Evolutionary conservation across 2,329 filamentous ascomycete species (phyloP).

Genomic region (Lasiodiplodia sp.): DNA sequence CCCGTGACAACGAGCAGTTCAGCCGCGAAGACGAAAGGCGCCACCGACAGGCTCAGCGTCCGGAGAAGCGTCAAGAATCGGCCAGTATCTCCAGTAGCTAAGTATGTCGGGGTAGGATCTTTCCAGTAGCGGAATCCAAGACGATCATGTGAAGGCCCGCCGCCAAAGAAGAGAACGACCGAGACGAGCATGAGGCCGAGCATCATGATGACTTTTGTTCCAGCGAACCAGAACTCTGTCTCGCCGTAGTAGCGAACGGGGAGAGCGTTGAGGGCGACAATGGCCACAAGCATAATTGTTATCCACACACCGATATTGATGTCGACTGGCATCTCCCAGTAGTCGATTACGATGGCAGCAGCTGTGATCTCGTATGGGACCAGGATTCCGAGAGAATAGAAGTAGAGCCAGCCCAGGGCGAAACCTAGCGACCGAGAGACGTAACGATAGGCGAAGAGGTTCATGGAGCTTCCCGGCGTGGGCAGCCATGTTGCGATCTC

Average conservation of each 20-base stretch:
- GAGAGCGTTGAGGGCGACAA: slow-evolving; percentile 55
- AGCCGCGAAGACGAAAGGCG: slow-evolving; percentile 51
- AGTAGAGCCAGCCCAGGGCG: slow-evolving; percentile 54
- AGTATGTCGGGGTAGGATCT: slow-evolving; percentile 57
- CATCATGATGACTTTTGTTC: slow-evolving; percentile 61
- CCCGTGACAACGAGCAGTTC: slow-evolving; percentile 63
- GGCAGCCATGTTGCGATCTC: slow-evolving; percentile 68
- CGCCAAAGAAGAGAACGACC: slow-evolving; percentile 65
- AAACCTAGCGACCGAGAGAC: slow-evolving; percentile 55
- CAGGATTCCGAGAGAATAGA: slow-evolving; percentile 46
- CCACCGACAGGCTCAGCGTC: slow-evolving; percentile 59
- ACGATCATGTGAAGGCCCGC: slow-evolving; percentile 58
- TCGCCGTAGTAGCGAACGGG: slow-evolving; percentile 61
- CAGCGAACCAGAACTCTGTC: slow-evolving; percentile 62
- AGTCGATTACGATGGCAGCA: slow-evolving; percentile 48
- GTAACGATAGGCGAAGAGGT: slow-evolving; percentile 56
- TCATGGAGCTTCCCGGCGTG: slow-evolving; percentile 60
- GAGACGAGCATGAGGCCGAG: slow-evolving; percentile 60
- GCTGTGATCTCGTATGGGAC: slow-evolving; percentile 47
- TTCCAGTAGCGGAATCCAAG: slow-evolving; percentile 62
- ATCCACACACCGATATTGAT: slow-evolving; percentile 52
- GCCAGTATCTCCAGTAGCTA: slow-evolving; percentile 55
- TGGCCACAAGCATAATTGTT: slow-evolving; percentile 46
- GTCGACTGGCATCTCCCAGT: slow-evolving; percentile 43
- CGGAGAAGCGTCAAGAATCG: slow-evolving; percentile 62